Base-by-base conservation (phyloP, 1,284 basidiomycete genomes). In the Moniliophthora roreri region DNA sequence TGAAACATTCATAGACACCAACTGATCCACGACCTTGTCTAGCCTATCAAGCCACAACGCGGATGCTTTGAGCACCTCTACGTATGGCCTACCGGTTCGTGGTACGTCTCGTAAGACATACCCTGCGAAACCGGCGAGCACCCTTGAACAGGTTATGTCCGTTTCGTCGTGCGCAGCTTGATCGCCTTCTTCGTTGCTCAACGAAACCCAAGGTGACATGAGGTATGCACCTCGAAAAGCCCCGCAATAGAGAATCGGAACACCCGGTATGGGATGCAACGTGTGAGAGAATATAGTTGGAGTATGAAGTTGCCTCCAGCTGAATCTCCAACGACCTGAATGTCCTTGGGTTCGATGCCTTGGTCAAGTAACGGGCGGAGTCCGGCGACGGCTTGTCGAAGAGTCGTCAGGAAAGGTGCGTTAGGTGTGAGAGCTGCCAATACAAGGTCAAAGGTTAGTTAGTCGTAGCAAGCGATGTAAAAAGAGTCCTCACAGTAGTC, bases 301-400 rank as follows among this genome's bases (percentile, higher is more conserved):
- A 69, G 36, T 32, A 63, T 53, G n/a, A 74, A 58, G 52, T 71
- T 72, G 10, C 55, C 72, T 1, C 72, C 72, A 0, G 70, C 70
- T 3, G 72, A 73, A 51, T 73, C 72, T 5, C 70, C 71, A 1
- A 53, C 42, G 35, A 66, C 23, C 28, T 65, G 40, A 11, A 67
- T 57, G 28, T 64, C 58, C 5, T 60, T 37, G 0, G 63, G 55
- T 1, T 55, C 18, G 15, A 61, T 60, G 13, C 61, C 61, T 15
- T 51, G 38, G 0, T 53, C 37, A n/a, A 62, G 23, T 32, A 67
- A 48, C 40, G 57, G 48, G 2, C 37, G 39, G 4, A 65, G 18
- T 8, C 55, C 63, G 0, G 23, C 36, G 8, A 50, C 57, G 0
- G 63, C 58, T 52, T 66, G 60, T 13, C 49, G 42, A 3, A 65